Base-by-base conservation (phyloP, 352 stramenopile genomes). In the Globisporangium middletonii region DNA sequence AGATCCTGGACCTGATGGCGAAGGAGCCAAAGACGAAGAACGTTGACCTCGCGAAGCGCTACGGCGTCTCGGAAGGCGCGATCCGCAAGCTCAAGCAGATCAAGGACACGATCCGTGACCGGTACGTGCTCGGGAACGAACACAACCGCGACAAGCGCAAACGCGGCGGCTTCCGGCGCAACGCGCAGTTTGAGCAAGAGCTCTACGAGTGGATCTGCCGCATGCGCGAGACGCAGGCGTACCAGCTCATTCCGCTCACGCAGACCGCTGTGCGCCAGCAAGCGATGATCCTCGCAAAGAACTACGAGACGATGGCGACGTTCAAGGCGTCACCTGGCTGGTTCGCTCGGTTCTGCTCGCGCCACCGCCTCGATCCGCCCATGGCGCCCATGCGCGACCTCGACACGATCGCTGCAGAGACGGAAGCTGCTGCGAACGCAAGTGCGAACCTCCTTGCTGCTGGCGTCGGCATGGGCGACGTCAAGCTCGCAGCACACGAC, bases 61-160 rank as follows among this genome's bases (percentile, higher is more conserved):
- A 95, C 62, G 86, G 83, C 53, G 83, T 95, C 28, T 94, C 86
- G 9, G 83, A 93, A 47, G 83, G 81, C 37, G 86, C 83, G 50
- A 93, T 95, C 60, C 83, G 84, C 60, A 95, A 95, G 68, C 82
- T 93, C 51, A 91, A 92, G 69, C 83, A 95, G 66, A 89, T 94
- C 66, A 88, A 92, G 59, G 80, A 92, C 73, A 79, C 75, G 11
- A 83, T 95, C 53, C 79, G 85, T 61, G 81, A 86, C 46, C 86
- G 86, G 55, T 95, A 92, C 67, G 72, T 71, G 48, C 77, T 88
- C 58, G 86, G 86, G 57, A 92, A 92, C 55, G 81, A 94, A 55
- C 74, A 88, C 61, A 92, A 94, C 60, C 81, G 86, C 60, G 83
- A 92, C 72, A 90, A 88, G 67, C 83, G 86, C 67, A 93, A 93